A percentile compares a stretch with the other conserved stretches of the same genome.
phyloP scores from a whole-genome alignment of 202 grass and related monocot species.

The Schoenoplectus triqueter region DNA sequence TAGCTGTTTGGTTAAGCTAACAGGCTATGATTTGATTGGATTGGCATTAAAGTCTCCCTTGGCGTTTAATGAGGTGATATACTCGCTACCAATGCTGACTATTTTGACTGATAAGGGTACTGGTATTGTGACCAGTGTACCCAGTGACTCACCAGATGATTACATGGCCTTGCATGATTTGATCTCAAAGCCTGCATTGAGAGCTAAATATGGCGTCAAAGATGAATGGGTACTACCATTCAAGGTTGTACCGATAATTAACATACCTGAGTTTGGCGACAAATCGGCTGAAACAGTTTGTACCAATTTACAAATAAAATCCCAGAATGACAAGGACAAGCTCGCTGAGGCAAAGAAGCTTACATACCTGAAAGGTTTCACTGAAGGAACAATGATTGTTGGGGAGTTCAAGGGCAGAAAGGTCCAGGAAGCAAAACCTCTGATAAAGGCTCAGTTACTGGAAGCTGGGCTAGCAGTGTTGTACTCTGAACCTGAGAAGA shows the following conservation, averaged over 20 bases:
- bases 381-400: constrained; percentile 70
- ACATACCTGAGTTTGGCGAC: constrained; percentile 81
- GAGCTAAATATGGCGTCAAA: constrained; percentile 73
- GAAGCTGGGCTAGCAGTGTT: constrained; percentile 50
- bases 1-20: constrained; percentile 65
- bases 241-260: constrained; percentile 68
- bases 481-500: constrained; percentile 77
- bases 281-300: constrained; percentile 74
- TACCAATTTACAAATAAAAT: constrained; percentile 67
- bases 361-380: constrained; percentile 82
- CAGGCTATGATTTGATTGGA: constrained; percentile 81
- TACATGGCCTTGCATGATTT: constrained; percentile 83
- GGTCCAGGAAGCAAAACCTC: constrained; percentile 68
- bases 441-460: constrained; percentile 70
- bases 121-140: constrained; percentile 87
- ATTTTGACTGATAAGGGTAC: constrained; percentile 86
- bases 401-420: constrained; percentile 65
- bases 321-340: constrained; percentile 86
- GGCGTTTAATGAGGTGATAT: constrained; percentile 68
- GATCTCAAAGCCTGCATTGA: constrained; percentile 63
- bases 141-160: constrained; percentile 90
- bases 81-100: constrained; percentile 85
- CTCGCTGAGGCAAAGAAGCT: constrained; percentile 73
- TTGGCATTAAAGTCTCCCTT: constrained; percentile 72
- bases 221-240: constrained; percentile 84